Evolutionary conservation across 2,329 filamentous ascomycete species (phyloP), one percentile per base, ranked within the genome.

Genomic region (Knufia fluminis): DNA sequence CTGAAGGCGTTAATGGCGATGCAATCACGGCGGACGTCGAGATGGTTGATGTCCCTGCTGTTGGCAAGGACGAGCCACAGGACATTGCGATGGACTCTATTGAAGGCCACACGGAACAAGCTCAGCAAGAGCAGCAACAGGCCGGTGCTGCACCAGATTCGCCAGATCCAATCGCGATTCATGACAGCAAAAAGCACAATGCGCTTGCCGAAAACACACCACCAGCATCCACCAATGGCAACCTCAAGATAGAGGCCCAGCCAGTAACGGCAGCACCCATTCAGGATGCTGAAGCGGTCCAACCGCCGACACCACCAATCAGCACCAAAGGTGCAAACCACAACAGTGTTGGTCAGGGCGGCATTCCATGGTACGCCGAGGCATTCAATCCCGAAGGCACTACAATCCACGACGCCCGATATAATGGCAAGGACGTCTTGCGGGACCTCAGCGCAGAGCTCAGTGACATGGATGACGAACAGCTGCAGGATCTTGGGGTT

Each of bases 401-500:
- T 0, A 91, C 84, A 0, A 79, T 91, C 8, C 73, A 86, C 49
- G 83, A 84, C 56, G 85, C 91, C 66, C 76, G 80, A 46, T 87
- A 82, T 74, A 80, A 78, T 0, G 86, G 83, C 1, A 76, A 82
- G 28, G 85, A 90, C 49, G 80, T 85, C n/a, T 70, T 80, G 57
- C 74, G 80, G 24, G 78, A 75, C 12, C 81, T 91, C 66, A 94
- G 86, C 60, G 90, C 95, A 66, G 86, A 91, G 58, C 74, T 96
- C 19, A 94, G 86, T 50, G 91, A 96, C 62, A 81, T 96, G 63
- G 90, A 94, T 59, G 90, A 96, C 56, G 89, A 94, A 46, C 87
- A 91, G 67, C 73, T 95, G 51, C 82, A 86, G 60, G 86, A 84
- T 28, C 70, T 88, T 35, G 68, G 70, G 12, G 67, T 68, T 48